These are phyloP conservation scores for Buxus sempervirens DNA, from an alignment of 164 flowering plant species.

Conservation along the genomic window DNA sequence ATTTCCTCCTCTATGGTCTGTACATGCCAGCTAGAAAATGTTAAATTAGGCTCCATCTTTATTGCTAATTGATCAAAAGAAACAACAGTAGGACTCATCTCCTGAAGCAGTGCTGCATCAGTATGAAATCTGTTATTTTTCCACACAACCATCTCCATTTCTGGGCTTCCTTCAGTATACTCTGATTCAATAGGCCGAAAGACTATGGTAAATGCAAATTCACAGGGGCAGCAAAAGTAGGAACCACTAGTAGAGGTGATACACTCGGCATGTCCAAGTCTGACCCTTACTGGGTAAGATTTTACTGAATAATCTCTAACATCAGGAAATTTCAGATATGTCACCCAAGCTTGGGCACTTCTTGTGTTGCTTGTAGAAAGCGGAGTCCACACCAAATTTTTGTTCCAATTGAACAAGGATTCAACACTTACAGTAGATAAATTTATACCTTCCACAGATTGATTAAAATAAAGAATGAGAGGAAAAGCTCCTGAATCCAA, in stretches of 20 bases:
- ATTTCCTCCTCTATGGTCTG: slow-evolving; percentile 54
- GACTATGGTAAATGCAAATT: slow-evolving; percentile 43
- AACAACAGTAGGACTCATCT: slow-evolving; percentile 19
- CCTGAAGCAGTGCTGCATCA: slow-evolving; percentile 20
- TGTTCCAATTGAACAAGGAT: slow-evolving; percentile 27
- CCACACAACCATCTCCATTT: slow-evolving; percentile 42
- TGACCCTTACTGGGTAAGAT: slow-evolving; percentile 48
- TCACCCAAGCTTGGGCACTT: slow-evolving; percentile 58
- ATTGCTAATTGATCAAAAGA: slow-evolving; percentile 29
- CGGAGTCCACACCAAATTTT: slow-evolving; percentile 64
- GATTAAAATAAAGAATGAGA: slow-evolving; percentile 66
- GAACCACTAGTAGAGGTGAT: slow-evolving; percentile 53
- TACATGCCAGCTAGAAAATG: slow-evolving; percentile 37
- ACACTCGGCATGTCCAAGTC: slow-evolving; percentile 50
- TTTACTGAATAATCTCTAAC: slow-evolving; percentile 23
- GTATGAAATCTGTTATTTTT: slow-evolving; percentile 39
- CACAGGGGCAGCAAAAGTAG: slow-evolving; percentile 26
- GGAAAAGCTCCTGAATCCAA: slow-evolving; percentile 44
- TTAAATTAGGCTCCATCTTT: slow-evolving; percentile 21
- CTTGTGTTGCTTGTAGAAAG: slow-evolving; percentile 42
- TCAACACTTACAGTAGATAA: slow-evolving; percentile 51
- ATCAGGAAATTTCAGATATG: slow-evolving; percentile 43
- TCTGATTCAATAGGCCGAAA: slow-evolving; percentile 24
- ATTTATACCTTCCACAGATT: slow-evolving; percentile 70
- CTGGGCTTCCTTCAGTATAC: slow-evolving; percentile 14